phyloP scores from a whole-genome alignment of 2,329 filamentous ascomycete species.

The Aspergillus pseudoglaucus region DNA sequence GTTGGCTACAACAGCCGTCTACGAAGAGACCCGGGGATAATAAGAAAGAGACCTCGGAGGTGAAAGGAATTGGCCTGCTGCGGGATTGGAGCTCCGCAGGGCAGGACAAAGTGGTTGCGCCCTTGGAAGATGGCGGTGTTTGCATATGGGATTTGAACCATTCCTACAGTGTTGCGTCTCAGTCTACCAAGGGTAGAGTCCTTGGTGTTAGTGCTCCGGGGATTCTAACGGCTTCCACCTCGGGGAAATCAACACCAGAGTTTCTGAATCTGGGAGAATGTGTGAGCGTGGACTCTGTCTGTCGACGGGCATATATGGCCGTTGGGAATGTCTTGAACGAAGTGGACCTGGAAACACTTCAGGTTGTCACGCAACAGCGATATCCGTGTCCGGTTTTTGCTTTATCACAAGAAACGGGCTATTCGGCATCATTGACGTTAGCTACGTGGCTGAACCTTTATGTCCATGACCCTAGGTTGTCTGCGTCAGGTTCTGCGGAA shows the following conservation, averaged over 20 bases:
- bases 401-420: constrained; percentile 61
- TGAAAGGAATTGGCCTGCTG: constrained; percentile 66
- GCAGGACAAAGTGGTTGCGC: constrained; percentile 62
- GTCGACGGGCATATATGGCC: constrained; percentile 69
- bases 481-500: constrained; percentile 28
- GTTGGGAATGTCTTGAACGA: constrained; percentile 72
- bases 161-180: constrained; percentile 23
- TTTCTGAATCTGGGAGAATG: constrained; percentile 63
- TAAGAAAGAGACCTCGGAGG: constrained; percentile 49
- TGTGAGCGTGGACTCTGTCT: constrained; percentile 67
- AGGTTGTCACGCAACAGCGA: constrained; percentile 60
- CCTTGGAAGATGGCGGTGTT: constrained; percentile 81
- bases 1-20: constrained; percentile 65
- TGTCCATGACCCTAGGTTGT: constrained; percentile 66
- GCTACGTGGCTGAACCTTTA: constrained; percentile 77
- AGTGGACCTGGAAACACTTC: constrained; percentile 69
- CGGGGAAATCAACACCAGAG: constrained; percentile 45
- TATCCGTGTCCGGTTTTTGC: constrained; percentile 82
- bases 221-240: constrained; percentile 63
- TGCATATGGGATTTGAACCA: constrained; percentile 71
- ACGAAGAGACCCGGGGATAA: constrained; percentile 14
- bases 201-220: constrained; percentile 60
- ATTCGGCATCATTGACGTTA: constrained; percentile 68
- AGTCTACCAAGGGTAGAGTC: constrained; percentile 49
- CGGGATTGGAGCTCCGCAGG: constrained; percentile 47